phyloP scores from a whole-genome alignment of 192 early-diverging fungal genomes.

The Entophlyctis luteolus region DNA sequence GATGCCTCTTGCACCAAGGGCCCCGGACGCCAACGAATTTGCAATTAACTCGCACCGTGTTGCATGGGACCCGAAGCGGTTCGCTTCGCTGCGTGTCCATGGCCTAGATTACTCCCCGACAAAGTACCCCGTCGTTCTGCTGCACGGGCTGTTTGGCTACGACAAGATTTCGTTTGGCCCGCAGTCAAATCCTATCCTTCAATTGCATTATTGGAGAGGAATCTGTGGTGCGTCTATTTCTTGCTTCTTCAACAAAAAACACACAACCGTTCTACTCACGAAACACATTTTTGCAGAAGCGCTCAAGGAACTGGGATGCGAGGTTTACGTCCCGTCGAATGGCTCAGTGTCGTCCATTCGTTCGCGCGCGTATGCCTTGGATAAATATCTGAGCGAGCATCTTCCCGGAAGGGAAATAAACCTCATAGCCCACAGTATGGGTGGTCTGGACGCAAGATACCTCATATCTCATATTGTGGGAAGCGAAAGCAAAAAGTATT shows the following conservation, averaged over 20 bases:
- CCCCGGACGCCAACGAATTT: no score
- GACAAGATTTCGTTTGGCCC: conserved; percentile 62
- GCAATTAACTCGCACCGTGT: no score
- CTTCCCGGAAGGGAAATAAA: conserved; percentile 65
- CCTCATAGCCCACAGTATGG: conserved; percentile 77
- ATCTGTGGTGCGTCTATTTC: conserved; percentile 35
- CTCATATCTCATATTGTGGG: conserved; percentile 77
- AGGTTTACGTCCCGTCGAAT: conserved; percentile 76
- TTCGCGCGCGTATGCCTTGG: conserved; percentile 73
- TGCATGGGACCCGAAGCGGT: conserved; percentile 18
- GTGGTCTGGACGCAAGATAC: conserved; percentile 90
- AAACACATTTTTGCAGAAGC: conserved; percentile 76
- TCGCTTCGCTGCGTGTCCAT: not conserved
- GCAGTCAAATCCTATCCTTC: conserved; percentile 69
- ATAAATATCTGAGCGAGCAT: conserved; percentile 58
- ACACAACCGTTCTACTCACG: conserved; percentile 28
- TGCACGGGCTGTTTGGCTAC: conserved; percentile 90
- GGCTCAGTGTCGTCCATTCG: conserved; percentile 63
- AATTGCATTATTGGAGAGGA: conserved; percentile 85
- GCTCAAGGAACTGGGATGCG: conserved; percentile 71
- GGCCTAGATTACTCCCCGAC: conserved; percentile 61
- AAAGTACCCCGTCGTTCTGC: conserved; percentile 74
- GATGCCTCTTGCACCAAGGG: no score
- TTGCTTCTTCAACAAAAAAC: not conserved
- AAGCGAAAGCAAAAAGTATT: conserved; percentile 46